Conservation (phyloP, 2,329 filamentous ascomycete species). For the Exophiala sideris region DNA sequence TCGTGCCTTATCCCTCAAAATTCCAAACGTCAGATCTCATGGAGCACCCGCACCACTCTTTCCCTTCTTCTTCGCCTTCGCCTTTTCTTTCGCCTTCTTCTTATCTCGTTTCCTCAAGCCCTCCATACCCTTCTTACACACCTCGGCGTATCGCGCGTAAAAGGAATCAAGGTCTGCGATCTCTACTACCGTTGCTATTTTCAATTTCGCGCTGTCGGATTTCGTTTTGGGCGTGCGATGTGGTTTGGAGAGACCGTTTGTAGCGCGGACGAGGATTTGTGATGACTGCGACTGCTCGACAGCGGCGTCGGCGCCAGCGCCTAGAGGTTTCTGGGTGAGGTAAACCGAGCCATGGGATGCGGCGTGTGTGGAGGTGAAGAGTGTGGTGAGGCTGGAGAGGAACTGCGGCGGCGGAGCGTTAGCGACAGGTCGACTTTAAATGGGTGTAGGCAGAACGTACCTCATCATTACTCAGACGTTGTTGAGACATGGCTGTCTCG, state of each 20-base stretch:
- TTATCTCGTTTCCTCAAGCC: slow-evolving; percentile 89
- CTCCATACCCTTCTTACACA: slow-evolving; percentile 85
- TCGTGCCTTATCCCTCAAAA: not conserved
- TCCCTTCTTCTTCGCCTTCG: slow-evolving; percentile 69
- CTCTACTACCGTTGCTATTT: slow-evolving; percentile 78
- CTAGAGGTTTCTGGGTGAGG: slow-evolving; percentile 39
- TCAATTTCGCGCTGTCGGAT: slow-evolving; percentile 58
- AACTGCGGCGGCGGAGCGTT: slow-evolving; percentile 34
- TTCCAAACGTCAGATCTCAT: not conserved
- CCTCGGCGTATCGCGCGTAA: slow-evolving; percentile 80
- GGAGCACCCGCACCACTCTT: slow-evolving; percentile 7
- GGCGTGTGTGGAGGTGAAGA: slow-evolving; percentile 40
- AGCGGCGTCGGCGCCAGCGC: slow-evolving; percentile 26
- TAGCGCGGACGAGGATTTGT: slow-evolving; percentile 74
- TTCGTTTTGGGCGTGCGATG: slow-evolving; percentile 28
- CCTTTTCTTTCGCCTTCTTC: slow-evolving; percentile 76
- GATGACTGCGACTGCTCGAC: slow-evolving; percentile 55
- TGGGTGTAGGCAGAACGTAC: slow-evolving; percentile 27
- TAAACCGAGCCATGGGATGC: slow-evolving; percentile 42
- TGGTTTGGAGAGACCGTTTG: slow-evolving; percentile 66
- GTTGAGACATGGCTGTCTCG: slow-evolving; percentile 13
- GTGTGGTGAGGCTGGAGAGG: slow-evolving; percentile 39
- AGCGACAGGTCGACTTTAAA: not conserved
- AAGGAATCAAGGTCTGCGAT: slow-evolving; percentile 74
- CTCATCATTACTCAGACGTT: slow-evolving; percentile 41